A percentile compares a stretch with the other conserved stretches of the same genome.
phyloP scores from a whole-genome alignment of 352 stramenopile species.

The Pythium folliculosum region DNA sequence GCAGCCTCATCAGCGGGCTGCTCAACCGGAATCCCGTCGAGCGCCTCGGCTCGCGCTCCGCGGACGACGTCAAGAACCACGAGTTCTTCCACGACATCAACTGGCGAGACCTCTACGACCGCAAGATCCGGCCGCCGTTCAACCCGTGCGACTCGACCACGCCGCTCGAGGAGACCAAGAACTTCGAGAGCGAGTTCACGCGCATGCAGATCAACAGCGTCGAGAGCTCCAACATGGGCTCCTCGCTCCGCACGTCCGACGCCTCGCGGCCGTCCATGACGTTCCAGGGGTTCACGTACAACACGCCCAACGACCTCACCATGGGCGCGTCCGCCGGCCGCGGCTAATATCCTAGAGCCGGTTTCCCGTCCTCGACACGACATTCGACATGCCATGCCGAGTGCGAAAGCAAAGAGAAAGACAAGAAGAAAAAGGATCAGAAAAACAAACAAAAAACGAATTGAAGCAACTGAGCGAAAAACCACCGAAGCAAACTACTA shows the following conservation, averaged over 20 bases:
- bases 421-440: not conserved
- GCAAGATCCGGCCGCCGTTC: constrained; percentile 83
- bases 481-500: constrained; percentile 14
- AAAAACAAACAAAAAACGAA: constrained; percentile 8
- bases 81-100: constrained; percentile 82
- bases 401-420: not conserved
- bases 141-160: constrained; percentile 73
- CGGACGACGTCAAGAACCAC: constrained; percentile 86
- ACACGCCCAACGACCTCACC: constrained; percentile 85
- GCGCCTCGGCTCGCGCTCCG: constrained; percentile 72
- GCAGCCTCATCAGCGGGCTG: constrained; percentile 81
- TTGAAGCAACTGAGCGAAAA: constrained; percentile 14
- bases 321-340: constrained; percentile 71
- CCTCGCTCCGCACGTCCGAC: constrained; percentile 64
- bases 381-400: not conserved
- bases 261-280: constrained; percentile 84
- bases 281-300: constrained; percentile 90
- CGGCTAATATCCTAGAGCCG: constrained; percentile 31
- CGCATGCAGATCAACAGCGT: constrained; percentile 90
- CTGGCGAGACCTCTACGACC: constrained; percentile 83
- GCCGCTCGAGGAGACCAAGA: constrained; percentile 79
- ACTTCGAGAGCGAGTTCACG: constrained; percentile 91
- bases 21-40: constrained; percentile 82
- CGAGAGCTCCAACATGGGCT: constrained; percentile 63
- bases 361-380: not conserved